phyloP scores from a whole-genome alignment of 345 rosid genomes.

The Cardiospermum halicacabum region DNA sequence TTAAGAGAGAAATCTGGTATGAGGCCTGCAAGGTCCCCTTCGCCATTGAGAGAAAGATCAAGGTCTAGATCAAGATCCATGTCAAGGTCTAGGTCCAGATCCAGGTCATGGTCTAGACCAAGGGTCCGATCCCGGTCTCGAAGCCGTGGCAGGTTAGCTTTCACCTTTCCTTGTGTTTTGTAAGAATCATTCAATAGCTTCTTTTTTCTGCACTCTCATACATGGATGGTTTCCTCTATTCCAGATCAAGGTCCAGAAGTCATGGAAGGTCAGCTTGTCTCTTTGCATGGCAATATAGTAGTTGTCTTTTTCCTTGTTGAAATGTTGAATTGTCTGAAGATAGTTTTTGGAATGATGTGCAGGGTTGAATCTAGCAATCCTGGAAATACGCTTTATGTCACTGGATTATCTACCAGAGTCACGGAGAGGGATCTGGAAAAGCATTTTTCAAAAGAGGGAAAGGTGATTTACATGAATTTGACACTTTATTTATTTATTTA shows the following conservation, averaged over 20 bases:
- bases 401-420: constrained; percentile 92
- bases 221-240: constrained; percentile 24
- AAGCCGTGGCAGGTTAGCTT: constrained; percentile 84
- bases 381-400: constrained; percentile 89
- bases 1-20: constrained; percentile 42
- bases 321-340: constrained; percentile 4
- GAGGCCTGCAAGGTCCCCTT: constrained; percentile 66
- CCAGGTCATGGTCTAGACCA: constrained; percentile 56
- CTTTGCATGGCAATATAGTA: not conserved
- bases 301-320: not conserved
- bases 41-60: constrained; percentile 58
- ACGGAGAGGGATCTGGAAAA: constrained; percentile 84
- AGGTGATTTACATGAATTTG: no score
- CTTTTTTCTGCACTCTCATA: not conserved
- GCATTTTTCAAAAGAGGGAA: constrained; percentile 96
- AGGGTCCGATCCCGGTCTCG: constrained; percentile 62
- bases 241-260: constrained; percentile 77
- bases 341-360: constrained; percentile 9
- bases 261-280: constrained; percentile 59
- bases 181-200: not conserved
- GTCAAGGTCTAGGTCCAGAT: constrained; percentile 42
- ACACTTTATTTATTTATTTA: no score
- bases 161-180: constrained; percentile 1
- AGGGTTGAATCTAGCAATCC: constrained; percentile 53
- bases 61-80: constrained; percentile 37